Conservation (phyloP, 2,329 filamentous ascomycete species). For the Hypoxylon sp. region DNA sequence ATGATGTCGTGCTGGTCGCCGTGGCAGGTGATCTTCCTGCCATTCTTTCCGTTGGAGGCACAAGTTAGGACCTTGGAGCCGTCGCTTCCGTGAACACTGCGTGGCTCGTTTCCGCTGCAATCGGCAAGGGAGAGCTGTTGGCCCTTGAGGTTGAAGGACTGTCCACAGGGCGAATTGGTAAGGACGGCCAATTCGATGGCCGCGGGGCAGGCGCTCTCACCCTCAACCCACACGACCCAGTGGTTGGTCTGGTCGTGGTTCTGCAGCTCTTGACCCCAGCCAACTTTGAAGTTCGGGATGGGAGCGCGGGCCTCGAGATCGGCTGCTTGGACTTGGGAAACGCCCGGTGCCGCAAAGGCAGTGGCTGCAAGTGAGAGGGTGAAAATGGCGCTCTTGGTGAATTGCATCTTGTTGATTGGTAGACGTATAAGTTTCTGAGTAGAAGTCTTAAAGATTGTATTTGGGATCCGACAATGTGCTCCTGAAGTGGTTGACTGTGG, state of each 20-base stretch:
- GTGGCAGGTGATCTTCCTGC: slow-evolving; percentile 42
- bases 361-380: no score
- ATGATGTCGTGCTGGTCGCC: slow-evolving; percentile 52
- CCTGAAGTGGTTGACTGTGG: no score
- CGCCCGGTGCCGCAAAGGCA: no score
- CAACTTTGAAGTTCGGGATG: no score
- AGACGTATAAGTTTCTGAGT: no score
- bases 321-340: no score
- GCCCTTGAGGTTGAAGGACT: slow-evolving; percentile 31
- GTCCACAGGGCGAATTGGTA: slow-evolving; percentile 26
- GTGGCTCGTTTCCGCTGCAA: slow-evolving; percentile 34
- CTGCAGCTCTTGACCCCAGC: slow-evolving; percentile 30
- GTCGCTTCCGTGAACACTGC: slow-evolving; percentile 8
- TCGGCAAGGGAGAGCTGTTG: slow-evolving; percentile 27
- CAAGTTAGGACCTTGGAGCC: slow-evolving; percentile 29
- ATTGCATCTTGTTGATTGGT: no score
- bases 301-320: no score
- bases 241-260: slow-evolving; percentile 43
- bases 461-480: no score
- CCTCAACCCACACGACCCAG: slow-evolving; percentile 38
- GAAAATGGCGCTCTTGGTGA: no score
- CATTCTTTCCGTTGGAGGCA: slow-evolving; percentile 16
- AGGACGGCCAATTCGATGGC: slow-evolving; percentile 24
- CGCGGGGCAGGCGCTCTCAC: slow-evolving; percentile 32
- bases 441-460: no score